Evolutionary conservation across 2,329 filamentous ascomycete genomes (phyloP).

Genomic region (Colletotrichum abscissum): DNA sequence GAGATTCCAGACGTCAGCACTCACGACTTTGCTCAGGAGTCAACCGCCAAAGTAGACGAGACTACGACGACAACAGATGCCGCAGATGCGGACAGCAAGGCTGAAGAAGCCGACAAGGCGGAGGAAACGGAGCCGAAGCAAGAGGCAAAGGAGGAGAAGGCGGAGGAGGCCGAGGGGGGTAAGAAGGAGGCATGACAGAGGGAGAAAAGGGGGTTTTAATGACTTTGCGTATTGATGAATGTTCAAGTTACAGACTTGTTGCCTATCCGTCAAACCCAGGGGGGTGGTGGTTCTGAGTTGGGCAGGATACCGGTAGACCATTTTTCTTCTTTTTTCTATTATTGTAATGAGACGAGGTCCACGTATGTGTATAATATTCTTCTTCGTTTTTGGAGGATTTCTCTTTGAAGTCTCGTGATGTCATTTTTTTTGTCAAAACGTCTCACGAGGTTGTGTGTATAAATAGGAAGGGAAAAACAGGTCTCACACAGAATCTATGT

Average conservation of each 20-base stretch:
- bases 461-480: conserved; percentile 1
- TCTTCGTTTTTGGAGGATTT: not conserved
- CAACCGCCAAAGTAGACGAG: conserved; percentile 36
- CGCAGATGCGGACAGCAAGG: conserved; percentile 34
- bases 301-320: not conserved
- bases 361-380: conserved; percentile 31
- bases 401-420: conserved; percentile 15
- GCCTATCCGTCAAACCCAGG: not conserved
- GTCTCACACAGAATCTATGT: not conserved
- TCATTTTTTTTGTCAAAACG: not conserved
- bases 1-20: conserved; percentile 21
- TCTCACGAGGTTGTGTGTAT: conserved; percentile 21
- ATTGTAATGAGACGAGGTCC: conserved; percentile 26
- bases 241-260: not conserved
- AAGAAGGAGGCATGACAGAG: conserved; percentile 10
- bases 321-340: not conserved
- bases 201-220: not conserved
- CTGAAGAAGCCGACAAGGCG: conserved; percentile 39
- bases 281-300: not conserved
- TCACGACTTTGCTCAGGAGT: conserved; percentile 41
- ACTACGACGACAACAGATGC: conserved; percentile 33
- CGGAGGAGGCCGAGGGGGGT: conserved; percentile 9
- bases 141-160: conserved; percentile 26
- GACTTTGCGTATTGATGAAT: conserved; percentile 3
- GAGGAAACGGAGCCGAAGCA: conserved; percentile 36